Base-by-base conservation (phyloP, 371 early-diverging fungal genomes). In the Vairimorpha ceranae region DNA sequence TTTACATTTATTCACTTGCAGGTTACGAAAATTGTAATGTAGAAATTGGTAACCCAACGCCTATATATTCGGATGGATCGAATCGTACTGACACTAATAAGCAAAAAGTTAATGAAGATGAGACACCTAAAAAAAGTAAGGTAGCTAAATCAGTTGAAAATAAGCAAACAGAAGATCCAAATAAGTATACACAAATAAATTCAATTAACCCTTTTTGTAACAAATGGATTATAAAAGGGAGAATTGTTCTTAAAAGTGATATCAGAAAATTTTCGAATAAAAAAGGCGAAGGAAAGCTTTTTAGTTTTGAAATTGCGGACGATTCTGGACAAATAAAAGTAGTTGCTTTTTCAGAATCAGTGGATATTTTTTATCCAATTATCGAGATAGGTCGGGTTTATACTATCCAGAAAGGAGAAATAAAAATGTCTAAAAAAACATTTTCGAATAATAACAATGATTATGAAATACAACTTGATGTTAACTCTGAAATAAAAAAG, bases 391-490 rank as follows among this genome's bases (percentile, higher is more conserved):
- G 75, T 21, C 68, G 75, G 25, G 75, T 67, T 6, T 81, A 77
- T 52, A 70, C 41, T 12, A 66, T 84, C 23, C 23, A 69, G 32
- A 75, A 79, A 60, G 84, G 82, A 46, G 29, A 52, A 21, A 30
- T 82, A 10, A 84, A 84, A 67, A 73, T 80, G 75, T 79, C 82
- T 17, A 82, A 82, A 60, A 78, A 76, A 65, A 46, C 70, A 38
- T 82, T 58, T 63, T 33, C 59, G 27, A 70, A 59, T 33, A 74
- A 72, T 35, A 76, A 58, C 12, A 72, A 56, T 63, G 77, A 77
- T 33, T 84, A 82, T 59, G 84, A 84, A 54, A 79, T 84, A 3
- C 56, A 75, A 29, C 59, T 78, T 25, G 84, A 84, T 43, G 74
- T 73, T 60, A 73, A 64, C 10, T 74, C 77, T 21, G 67, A 70